A percentile compares a stretch with the other conserved stretches of the same genome.
These are phyloP conservation scores for Mucor indicus DNA, from an alignment of 371 early-diverging fungal species.

Conservation along the genomic window DNA sequence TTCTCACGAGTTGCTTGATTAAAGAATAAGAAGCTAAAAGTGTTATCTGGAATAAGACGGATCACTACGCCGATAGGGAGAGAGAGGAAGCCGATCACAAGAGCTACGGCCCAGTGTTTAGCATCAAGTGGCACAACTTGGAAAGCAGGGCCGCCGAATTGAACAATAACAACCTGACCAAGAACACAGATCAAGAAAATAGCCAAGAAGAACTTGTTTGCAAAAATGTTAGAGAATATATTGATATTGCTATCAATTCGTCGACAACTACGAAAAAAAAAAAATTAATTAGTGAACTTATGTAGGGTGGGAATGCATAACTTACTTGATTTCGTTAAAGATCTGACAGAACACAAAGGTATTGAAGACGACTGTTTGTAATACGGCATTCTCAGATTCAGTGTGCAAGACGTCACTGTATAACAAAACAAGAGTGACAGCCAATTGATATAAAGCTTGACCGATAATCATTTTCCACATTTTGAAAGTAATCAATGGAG, in stretches of 20 bases:
- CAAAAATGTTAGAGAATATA: conserved; percentile 43
- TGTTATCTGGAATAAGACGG: conserved; percentile 56
- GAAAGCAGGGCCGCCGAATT: conserved; percentile 59
- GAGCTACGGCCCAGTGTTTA: conserved; percentile 62
- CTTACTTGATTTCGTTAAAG: conserved; percentile 69
- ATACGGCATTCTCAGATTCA: conserved; percentile 23
- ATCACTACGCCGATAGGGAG: conserved; percentile 67
- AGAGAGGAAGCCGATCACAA: conserved; percentile 59
- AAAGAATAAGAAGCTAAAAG: conserved; percentile 29
- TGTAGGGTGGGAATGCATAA: not conserved
- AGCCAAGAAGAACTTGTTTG: conserved; percentile 52
- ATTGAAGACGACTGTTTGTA: conserved; percentile 70
- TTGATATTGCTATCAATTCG: conserved; percentile 59
- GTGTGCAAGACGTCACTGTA: conserved; percentile 35
- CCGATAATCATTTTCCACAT: conserved; percentile 73
- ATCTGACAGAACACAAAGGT: conserved; percentile 80
- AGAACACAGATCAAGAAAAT: conserved; percentile 52
- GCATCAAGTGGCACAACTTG: conserved; percentile 39
- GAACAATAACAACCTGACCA: conserved; percentile 55
- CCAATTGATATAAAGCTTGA: conserved; percentile 55
- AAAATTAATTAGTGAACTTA: not conserved
- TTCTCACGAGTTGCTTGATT: conserved; percentile 20
- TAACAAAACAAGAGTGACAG: conserved; percentile 47
- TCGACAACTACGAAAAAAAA: conserved; percentile 36
- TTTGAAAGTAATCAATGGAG: conserved; percentile 56